Base-by-base conservation (phyloP, 768 basidiomycete genomes). In the Podaxis sp. region DNA sequence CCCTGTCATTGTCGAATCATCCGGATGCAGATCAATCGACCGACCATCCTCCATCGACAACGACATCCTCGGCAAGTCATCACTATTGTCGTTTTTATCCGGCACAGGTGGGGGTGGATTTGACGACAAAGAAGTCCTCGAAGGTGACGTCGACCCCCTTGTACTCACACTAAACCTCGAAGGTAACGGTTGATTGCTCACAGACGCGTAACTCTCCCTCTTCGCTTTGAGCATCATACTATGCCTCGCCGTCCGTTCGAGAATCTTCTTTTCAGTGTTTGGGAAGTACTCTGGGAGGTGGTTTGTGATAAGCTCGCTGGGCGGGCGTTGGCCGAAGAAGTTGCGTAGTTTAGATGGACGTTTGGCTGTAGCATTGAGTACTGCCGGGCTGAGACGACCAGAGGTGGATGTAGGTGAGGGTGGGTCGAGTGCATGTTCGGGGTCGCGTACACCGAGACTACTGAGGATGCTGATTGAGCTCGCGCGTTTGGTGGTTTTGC, bases 251-350 rank as follows among this genome's bases (percentile, higher is more conserved):
- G 93, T 94, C 56, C 95, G 88, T 73, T 91, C 85, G 44, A 99
- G 79, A 40, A 92, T 90, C 76, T 90, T 95, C 78, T 90, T 93
- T 80, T 97, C 95, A 3, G 94, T 88, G 66, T 85, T 84, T 1
- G 97, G 97, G 86, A 99, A 99, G 80, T 91, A 99, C 64, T 97
- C 96, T 19, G 90, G 87, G 56, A 99, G 76, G 71, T 99, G 96
- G 6, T 82, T 96, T 26, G 96, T 93, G 78, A 99, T 99, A 65
- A 99, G 87, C 74, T 99, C 97, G 76, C 92, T 94, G 0, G 97
- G 96, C 0, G 97, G 97, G 44, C 97, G 91, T 70, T 98, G 97
- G 15, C 96, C 97, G 68, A 98, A 96, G 81, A 99, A 99, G 80
- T 95, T 95, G 75, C 92, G 92, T 52, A 95, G 73, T 70, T 93